Base-by-base conservation (phyloP, 2,329 filamentous ascomycete genomes). In the Eurotiales sp. region DNA sequence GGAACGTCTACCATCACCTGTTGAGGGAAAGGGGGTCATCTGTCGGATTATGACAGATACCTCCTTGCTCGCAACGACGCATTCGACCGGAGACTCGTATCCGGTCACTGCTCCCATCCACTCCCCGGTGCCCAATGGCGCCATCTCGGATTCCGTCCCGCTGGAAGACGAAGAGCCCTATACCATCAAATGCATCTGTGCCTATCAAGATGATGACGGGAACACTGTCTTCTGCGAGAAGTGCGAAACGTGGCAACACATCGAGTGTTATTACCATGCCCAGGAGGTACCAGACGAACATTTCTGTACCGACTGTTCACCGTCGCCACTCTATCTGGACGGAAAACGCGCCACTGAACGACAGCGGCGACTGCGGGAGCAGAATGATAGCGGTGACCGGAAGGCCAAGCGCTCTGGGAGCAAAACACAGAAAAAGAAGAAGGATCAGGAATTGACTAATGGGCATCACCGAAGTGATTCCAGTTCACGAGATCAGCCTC, bases 201-300 rank as follows among this genome's bases (percentile, higher is more conserved):
- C 85, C 69, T 96, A 87, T 72, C 77, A 84, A 69, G 90, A 95
- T 76, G 93, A 99, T 78, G 93, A 99, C 77, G 93, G 93, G 72
- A 92, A 89, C 72, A 99, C 93, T 54, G 95, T 99, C 56, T 90
- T 91, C 72, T 99, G 93, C 78, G 93, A 97, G 68, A 83, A 80
- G 53, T 99, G 93, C 78, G 88, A 96, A 68, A 93, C 90, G 45
- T 99, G 93, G 93, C 93, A 99, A 73, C 93, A 99, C 72, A 95
- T 96, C 63, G 86, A 90, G 67, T 99, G 93, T 73, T 97, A 95
- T 73, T 97, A 97, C 68, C 88, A 89, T 61, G 81, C 66, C 80
- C 84, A 69, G 78, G 88, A 77, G 79, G 87, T 73, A 72, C 91
- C 69, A 71, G 86, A 76, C 79, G 78, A 88, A 51, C 92, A 99